A percentile compares a stretch with the other conserved stretches of the same genome.
Evolutionary conservation across 2,329 filamentous ascomycete species (phyloP).

Genomic region (Botryotinia convoluta): DNA sequence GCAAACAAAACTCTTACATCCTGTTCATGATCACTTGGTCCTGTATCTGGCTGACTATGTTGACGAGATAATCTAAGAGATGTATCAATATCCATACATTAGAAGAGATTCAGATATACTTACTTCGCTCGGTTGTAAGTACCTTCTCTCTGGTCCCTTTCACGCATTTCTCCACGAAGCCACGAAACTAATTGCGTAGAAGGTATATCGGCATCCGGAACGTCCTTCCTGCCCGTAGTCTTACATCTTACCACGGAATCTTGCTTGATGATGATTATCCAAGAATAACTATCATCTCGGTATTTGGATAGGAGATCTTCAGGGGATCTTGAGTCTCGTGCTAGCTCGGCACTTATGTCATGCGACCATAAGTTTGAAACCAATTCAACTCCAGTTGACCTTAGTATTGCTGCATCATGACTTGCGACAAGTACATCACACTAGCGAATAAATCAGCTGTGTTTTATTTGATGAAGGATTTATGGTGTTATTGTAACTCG

Average conservation of each 20-base stretch:
- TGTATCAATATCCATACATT: not conserved
- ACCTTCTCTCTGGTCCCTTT: conserved; percentile 64
- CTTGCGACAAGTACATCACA: conserved; percentile 90
- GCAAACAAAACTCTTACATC: conserved; percentile 83
- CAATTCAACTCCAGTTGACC: conserved; percentile 73
- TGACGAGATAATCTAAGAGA: conserved; percentile 34
- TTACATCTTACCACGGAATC: conserved; percentile 76
- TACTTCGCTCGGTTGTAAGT: conserved; percentile 43
- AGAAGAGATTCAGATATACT: not conserved
- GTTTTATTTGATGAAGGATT: not conserved
- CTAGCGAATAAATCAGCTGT: conserved; percentile 40
- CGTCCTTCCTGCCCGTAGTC: conserved; percentile 72
- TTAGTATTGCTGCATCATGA: conserved; percentile 74
- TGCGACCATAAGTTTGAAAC: conserved; percentile 77
- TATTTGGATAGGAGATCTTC: conserved; percentile 78
- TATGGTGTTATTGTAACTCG: too few relatives aligned
- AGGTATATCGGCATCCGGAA: conserved; percentile 72
- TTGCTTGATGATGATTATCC: conserved; percentile 85
- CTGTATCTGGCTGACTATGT: conserved; percentile 30
- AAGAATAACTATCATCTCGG: conserved; percentile 74
- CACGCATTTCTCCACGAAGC: conserved; percentile 77
- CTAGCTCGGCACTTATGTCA: conserved; percentile 84
- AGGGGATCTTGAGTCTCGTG: conserved; percentile 71
- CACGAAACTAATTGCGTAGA: conserved; percentile 72
- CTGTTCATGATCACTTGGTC: conserved; percentile 50